Evolutionary conservation across 495 filamentous ascomycete genomes (phyloP), one percentile per base, ranked within the genome.

Genomic region (Rhypophila decipiens): DNA sequence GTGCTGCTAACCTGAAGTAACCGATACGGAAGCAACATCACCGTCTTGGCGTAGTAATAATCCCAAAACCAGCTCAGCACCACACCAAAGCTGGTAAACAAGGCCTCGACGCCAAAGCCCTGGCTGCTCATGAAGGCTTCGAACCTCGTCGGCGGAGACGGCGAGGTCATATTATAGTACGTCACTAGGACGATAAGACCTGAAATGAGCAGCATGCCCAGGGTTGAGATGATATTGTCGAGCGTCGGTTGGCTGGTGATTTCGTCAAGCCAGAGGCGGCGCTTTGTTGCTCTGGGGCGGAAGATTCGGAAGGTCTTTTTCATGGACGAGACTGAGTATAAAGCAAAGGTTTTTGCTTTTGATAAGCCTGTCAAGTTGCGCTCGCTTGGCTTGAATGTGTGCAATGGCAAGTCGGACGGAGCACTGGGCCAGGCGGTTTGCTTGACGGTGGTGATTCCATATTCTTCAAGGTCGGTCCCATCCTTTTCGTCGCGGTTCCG

Each of bases 31-130:
- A n/a, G n/a, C n/a, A n/a, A n/a, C n/a, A n/a, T n/a, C n/a, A n/a
- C n/a, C n/a, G n/a, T n/a, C n/a, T n/a, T 17, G 18, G 39, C 12
- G 31, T 49, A 38, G 19, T 42, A 49, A 18, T 17, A 11, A 36
- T 49, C 39, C 47, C 47, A 49, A 12, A 49, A 49, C n/a, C 36
- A 49, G 10, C 18, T 36, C 24, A 49, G 15, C 15, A 49, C 1
- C 4, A 49, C 47, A 27, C 47, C 47, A 18, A 49, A 49, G 1
- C 13, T 39, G 4, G 47, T 49, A 19, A 49, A 49, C 24, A 49
- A 15, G 3, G 43, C 24, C 3, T 38, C 18, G 4, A 49, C 47
- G 7, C 47, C 47, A 24, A 43, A 49, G 18, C 29, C 29, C 17
- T 49, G 47, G 12, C 37, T 5, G 39, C 43, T 24, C 47, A 49